Evolutionary conservation across 2,329 filamentous ascomycete genomes (phyloP), one percentile per base, ranked within the genome.

Genomic region (Nemania sp.): DNA sequence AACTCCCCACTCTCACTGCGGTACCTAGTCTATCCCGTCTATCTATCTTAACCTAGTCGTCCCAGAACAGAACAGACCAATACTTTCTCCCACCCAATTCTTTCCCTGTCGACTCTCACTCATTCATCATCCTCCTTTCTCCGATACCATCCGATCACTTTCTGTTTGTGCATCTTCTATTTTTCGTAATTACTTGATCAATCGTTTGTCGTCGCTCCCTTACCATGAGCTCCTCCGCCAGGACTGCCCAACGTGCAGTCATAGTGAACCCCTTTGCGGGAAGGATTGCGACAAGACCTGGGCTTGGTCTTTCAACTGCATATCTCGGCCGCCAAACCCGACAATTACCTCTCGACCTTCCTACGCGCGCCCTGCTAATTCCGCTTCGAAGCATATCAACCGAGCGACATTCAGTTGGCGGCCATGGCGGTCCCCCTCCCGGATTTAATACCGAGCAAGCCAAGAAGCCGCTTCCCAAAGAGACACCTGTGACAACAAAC

Each of bases 381-480:
- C 87, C 88, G 20, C 77, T 83, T 66, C 86, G 89, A 76, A 79
- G 80, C 74, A 81, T 89, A 74, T 84, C 86, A 54, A 91, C 89
- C 73, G 87, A 90, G 66, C 85, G 87, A 70, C 87, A 89, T 77
- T 82, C 85, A 61, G 81, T 84, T 67, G 78, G 81, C 27, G 80
- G 80, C 41, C 83, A 87, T 59, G 84, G 86, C 62, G 90, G 88
- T 56, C 94, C 93, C 52, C 94, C 94, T 65, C 94, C 94, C 15
- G 94, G 94, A 29, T 98, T 97, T 85, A 94, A 96, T 78, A 85
- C 92, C n/a, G 90, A 95, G 77, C 86, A 93, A 82, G 94, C 94
- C 73, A 95, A 94, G 87, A 95, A 94, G 79, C 92, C 94, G 13
- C 83, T 96, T 55, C 82, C 89, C 1, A 88, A 88, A 76, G 88